Evolutionary conservation across 208 protist genomes (phyloP), one percentile per base, ranked within the genome.

Genomic region (Tritrichomonas foetus): DNA sequence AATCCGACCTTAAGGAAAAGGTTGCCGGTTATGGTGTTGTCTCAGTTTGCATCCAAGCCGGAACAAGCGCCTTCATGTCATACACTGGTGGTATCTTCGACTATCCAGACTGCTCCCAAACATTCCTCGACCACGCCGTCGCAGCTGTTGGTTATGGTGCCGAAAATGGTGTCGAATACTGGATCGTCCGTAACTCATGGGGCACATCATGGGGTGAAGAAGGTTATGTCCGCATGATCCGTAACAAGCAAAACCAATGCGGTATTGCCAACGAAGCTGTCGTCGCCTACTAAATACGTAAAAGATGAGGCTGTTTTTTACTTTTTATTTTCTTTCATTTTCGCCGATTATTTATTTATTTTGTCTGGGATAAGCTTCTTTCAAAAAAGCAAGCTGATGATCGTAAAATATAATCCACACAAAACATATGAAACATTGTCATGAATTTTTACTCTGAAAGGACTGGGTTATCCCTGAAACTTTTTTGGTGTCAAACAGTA

Each of bases 171-270:
- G 55, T 27, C 11, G 57, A 94, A 33, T 94, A 94, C 53, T 94
- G 69, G 53, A 94, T 94, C 95, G 95, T n/a, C n/a, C n/a, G n/a
- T n/a, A n/a, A n/a, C n/a, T n/a, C n/a, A n/a, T n/a, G n/a, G n/a
- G n/a, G n/a, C 84, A 96, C 95, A 92, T 95, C 94, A 25, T 96
- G 95, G 95, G 95, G 95, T 55, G 94, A 95, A 36, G 33, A 84
- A 30, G 95, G 94, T 20, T 94, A 94, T 47, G 27, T 94, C 53
- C 36, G 39, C 14, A 95, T 95, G 94, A 30, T 72, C 69, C 27
- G 72, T 22, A 69, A 95, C 84, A 95, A 95, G 93, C 94, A 95
- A 13, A 95, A 95, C 94, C 94, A 95, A 44, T 95, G 94, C 61
- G 94, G 94, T 49, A 78, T 92, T 16, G 94, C 94, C 20, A 94